Conservation (phyloP, 805 yeast genomes). For the Cyberlindnera euphorbiae region DNA sequence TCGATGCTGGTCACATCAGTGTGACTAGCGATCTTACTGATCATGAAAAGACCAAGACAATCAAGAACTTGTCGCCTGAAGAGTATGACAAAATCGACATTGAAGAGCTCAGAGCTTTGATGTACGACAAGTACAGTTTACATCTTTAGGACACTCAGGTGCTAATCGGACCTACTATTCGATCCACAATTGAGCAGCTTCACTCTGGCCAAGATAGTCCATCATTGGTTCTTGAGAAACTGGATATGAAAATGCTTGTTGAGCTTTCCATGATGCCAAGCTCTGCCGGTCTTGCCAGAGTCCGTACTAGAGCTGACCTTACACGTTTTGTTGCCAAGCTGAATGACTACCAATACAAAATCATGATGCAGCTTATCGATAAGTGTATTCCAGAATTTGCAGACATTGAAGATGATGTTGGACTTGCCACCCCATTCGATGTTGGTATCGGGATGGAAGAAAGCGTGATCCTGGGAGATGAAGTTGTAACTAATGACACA, state of each 20-base stretch:
- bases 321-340: conserved; percentile 68
- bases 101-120: conserved; percentile 42
- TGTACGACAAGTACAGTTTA: conserved; percentile 86
- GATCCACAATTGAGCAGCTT: conserved; percentile 70
- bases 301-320: conserved; percentile 71
- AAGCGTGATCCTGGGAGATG: conserved; percentile 11
- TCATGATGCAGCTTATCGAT: conserved; percentile 73
- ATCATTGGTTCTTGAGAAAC: conserved; percentile 67
- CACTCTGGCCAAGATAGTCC: conserved; percentile 37
- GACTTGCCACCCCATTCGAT: conserved; percentile 27
- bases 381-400: conserved; percentile 52
- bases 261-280: conserved; percentile 85
- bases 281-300: conserved; percentile 65
- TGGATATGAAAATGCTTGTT: conserved; percentile 66
- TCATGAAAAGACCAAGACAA: conserved; percentile 58
- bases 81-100: conserved; percentile 60
- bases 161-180: conserved; percentile 76
- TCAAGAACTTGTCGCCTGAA: conserved; percentile 55
- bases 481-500: background rate
- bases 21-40: conserved; percentile 77
- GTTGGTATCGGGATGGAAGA: conserved; percentile 11
- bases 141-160: conserved; percentile 82
- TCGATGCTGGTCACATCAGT: conserved; percentile 95
- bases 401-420: conserved; percentile 31
- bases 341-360: conserved; percentile 87